Evolutionary conservation across 164 flowering plant species (phyloP).

Genomic region (Hamamelis virginiana): DNA sequence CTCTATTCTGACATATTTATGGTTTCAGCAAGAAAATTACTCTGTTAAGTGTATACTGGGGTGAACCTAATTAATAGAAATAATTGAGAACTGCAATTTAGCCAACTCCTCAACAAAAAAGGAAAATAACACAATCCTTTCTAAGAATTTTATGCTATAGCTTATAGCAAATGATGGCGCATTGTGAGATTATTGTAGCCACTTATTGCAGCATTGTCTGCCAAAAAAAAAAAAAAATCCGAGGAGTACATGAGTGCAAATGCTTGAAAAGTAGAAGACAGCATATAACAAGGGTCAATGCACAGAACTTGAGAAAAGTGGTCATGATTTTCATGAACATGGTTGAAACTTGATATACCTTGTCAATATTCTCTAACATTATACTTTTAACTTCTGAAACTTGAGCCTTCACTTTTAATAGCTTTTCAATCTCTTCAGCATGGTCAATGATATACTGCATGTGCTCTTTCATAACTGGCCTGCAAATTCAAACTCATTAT

Average conservation of each 20-base stretch:
- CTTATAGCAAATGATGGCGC: background rate
- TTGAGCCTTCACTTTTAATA: slow-evolving; percentile 84
- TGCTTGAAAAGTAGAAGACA: background rate
- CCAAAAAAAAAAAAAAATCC: no score
- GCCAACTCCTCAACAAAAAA: no score
- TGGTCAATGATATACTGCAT: slow-evolving; percentile 87
- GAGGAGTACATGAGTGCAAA: background rate
- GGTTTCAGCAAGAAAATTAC: no score
- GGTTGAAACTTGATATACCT: slow-evolving; percentile 49
- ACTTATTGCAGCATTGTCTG: no score
- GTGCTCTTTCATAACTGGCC: slow-evolving; percentile 83
- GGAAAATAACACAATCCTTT: no score
- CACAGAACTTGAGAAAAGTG: background rate
- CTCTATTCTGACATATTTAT: no score
- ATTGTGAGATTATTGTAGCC: background rate
- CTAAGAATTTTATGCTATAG: background rate
- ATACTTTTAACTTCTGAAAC: slow-evolving; percentile 88
- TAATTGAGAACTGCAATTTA: no score
- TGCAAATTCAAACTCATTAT: slow-evolving; percentile 25
- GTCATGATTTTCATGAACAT: background rate
- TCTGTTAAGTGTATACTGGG: no score
- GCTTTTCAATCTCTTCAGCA: slow-evolving; percentile 87
- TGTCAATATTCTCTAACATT: slow-evolving; percentile 85
- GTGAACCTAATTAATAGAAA: no score
- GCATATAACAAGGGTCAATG: background rate